Evolutionary conservation across 768 basidiomycete genomes (phyloP), one percentile per base, ranked within the genome.

Genomic region (Peribolospora kevripleyi): DNA sequence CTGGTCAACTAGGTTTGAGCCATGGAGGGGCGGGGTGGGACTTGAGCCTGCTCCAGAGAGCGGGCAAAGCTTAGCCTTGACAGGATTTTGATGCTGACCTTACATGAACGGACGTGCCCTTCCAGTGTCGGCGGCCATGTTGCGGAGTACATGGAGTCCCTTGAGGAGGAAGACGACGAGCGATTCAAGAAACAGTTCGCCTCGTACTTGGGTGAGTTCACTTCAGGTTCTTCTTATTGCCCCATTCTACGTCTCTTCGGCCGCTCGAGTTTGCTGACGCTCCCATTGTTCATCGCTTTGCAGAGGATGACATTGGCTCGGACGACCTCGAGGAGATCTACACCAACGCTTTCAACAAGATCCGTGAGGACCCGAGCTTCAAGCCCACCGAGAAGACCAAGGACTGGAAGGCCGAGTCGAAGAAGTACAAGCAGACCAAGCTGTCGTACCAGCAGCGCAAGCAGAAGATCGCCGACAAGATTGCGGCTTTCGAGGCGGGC

Each of bases 141-240:
- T 55, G 86, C 93, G 52, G 93, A 97, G 72, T 98, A 97, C 76
- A 98, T 98, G 93, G 85, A 97, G 73, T 83, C 80, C 55, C 73
- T 97, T 54, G 93, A 98, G 73, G 93, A 98, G 76, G 93, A 98
- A 73, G 93, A 98, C 67, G 93, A 97, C 64, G 91, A 97, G 72
- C 77, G 88, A 79, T 79, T 57, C 56, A 54, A 58, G 56, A 61
- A 61, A 58, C 60, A 61, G 43, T 55, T 48, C 36, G n/a, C 40
- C 25, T 8, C 14, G 50, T 52, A n/a, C 39, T 48, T 54, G 51
- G 8, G 55, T 36, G 3, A 11, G 3, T n/a, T 11, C 41, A 61
- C 38, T 63, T n/a, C 53, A 43, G 25, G 25, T 58, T 57, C 47
- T n/a, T 49, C 11, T 6, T 3, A 25, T 14, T 9, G 6, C 4